A percentile compares a stretch with the other conserved stretches of the same genome.
phyloP scores from a whole-genome alignment of 441 rosid genomes.

The Hura crepitans region DNA sequence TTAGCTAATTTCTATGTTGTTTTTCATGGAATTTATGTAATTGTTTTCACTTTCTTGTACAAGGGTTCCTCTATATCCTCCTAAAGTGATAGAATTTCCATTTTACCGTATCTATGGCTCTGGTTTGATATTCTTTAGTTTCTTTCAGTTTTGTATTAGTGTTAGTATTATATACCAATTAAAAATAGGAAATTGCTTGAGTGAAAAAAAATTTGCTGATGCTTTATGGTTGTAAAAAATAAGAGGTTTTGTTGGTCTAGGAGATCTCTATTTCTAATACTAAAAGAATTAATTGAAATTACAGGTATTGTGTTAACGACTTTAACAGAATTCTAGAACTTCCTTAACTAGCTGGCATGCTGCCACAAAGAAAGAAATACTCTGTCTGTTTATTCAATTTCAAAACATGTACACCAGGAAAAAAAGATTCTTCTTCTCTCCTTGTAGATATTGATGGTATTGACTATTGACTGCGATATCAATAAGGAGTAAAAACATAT shows the following conservation, averaged over 20 bases:
- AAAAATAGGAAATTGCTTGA: too few relatives aligned
- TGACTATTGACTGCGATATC: background rate
- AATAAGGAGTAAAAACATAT: conserved; percentile 25
- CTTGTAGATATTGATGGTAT: background rate
- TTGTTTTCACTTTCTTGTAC: background rate
- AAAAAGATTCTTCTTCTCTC: background rate
- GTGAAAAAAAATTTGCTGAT: too few relatives aligned
- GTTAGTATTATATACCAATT: too few relatives aligned
- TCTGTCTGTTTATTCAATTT: background rate
- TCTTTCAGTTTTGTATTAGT: background rate
- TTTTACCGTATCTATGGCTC: too few relatives aligned
- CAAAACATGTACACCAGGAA: conserved; percentile 4
- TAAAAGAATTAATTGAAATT: too few relatives aligned
- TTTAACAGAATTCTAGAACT: too few relatives aligned
- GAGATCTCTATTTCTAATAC: too few relatives aligned
- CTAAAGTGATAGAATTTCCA: background rate
- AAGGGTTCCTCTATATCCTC: background rate
- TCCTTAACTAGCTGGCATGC: too few relatives aligned
- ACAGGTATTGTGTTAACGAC: too few relatives aligned
- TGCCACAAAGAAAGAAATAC: too few relatives aligned
- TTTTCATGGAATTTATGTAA: background rate
- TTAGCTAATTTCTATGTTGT: too few relatives aligned
- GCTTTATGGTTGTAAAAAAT: background rate
- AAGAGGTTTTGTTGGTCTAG: too few relatives aligned
- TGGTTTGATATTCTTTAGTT: background rate